phyloP scores from a whole-genome alignment of 78 protist species.

The Capsaspora owczarzaki region DNA sequence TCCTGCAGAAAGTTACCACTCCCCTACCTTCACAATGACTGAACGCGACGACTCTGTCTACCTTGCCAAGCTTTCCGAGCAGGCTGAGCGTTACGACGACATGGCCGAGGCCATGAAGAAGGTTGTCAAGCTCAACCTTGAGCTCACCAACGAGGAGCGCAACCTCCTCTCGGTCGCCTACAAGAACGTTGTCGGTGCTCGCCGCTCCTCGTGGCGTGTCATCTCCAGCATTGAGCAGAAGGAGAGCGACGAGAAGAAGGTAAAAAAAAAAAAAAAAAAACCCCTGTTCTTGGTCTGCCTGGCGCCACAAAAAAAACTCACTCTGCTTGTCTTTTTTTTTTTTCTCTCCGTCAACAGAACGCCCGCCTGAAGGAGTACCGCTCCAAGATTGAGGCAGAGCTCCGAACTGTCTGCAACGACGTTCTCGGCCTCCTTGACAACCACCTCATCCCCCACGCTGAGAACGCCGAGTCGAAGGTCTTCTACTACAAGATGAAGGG shows the following conservation, averaged over 20 bases:
- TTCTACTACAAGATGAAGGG: slow-evolving; percentile 89
- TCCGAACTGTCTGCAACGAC: slow-evolving; percentile 68
- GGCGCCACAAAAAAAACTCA: too few relatives aligned
- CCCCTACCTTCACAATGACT: background rate
- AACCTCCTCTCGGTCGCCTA: slow-evolving; percentile 97
- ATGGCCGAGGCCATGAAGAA: slow-evolving; percentile 89
- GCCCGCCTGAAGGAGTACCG: slow-evolving; percentile 56
- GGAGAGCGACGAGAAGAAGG: slow-evolving; percentile 51
- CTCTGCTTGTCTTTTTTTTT: too few relatives aligned
- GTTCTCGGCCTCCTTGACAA: slow-evolving; percentile 55
- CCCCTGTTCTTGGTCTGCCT: too few relatives aligned
- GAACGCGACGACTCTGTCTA: slow-evolving; percentile 37
- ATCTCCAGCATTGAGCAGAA: slow-evolving; percentile 82
- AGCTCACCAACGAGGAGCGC: slow-evolving; percentile 90
- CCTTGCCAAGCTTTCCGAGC: slow-evolving; percentile 76
- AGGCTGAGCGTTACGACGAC: slow-evolving; percentile 84
- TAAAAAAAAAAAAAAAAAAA: too few relatives aligned
- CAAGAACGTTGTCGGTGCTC: slow-evolving; percentile 96
- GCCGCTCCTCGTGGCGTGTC: slow-evolving; percentile 98
- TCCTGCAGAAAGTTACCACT: too few relatives aligned
- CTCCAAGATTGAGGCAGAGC: slow-evolving; percentile 76
- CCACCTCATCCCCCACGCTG: slow-evolving; percentile 70
- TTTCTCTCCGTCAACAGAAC: too few relatives aligned
- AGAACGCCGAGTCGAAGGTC: slow-evolving; percentile 74
- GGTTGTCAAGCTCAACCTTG: slow-evolving; percentile 76